A percentile compares a stretch with the other conserved stretches of the same genome.
Conservation (phyloP, 257 asterid genomes). For the Datura wrightii region DNA sequence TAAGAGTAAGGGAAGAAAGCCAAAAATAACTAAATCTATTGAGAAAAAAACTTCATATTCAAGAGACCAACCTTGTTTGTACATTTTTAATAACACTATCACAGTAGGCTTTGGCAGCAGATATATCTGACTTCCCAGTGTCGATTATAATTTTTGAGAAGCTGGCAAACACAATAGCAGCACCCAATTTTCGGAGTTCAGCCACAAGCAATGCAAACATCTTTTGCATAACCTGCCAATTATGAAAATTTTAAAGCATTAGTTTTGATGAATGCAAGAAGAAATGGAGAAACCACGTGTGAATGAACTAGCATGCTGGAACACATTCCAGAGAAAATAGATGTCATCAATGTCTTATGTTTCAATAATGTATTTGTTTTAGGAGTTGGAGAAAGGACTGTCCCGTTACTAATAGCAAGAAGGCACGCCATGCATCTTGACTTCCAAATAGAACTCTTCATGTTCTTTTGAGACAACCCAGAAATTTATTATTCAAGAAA, state of each 20-base stretch:
- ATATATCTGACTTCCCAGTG: conserved; percentile 85
- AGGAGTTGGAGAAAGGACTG: not conserved
- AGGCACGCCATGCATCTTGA: conserved; percentile 16
- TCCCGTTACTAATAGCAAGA: conserved; percentile 6
- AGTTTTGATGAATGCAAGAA: conserved; percentile 21
- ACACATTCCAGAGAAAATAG: conserved; percentile 20
- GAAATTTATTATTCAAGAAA: not conserved
- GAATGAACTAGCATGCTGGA: not conserved
- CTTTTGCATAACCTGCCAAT: conserved; percentile 86
- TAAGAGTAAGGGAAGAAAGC: conserved; percentile 34
- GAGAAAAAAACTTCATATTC: conserved; percentile 23
- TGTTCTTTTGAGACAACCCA: conserved; percentile 16
- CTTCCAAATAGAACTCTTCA: conserved; percentile 16
- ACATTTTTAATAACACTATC: conserved; percentile 83
- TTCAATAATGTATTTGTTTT: not conserved
- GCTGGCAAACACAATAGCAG: conserved; percentile 78
- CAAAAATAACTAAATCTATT: conserved; percentile 1
- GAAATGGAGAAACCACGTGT: conserved; percentile 19
- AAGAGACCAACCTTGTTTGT: conserved; percentile 68
- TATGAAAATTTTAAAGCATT: conserved; percentile 28
- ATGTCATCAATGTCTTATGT: not conserved
- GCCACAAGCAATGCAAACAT: conserved; percentile 94
- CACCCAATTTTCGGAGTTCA: conserved; percentile 94
- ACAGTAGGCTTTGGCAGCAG: conserved; percentile 95
- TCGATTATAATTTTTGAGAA: conserved; percentile 82